Evolutionary conservation across 192 early-diverging fungal species (phyloP), one percentile per base, ranked within the genome.

Genomic region (Entomortierella lignicola): DNA sequence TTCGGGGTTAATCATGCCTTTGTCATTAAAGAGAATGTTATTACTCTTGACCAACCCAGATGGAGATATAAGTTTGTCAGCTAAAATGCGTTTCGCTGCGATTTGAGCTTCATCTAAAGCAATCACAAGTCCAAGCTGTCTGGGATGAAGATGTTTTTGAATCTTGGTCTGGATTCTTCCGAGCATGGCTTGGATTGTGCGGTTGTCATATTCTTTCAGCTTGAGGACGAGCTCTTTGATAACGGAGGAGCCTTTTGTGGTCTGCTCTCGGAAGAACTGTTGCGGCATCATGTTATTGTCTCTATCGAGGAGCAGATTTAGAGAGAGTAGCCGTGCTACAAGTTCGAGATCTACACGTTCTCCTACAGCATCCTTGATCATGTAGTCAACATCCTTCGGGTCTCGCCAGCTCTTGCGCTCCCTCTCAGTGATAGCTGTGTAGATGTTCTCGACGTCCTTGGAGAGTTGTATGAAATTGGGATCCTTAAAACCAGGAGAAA

Each of bases 231-330:
- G 43, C 1, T 21, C 37, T 8, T 53, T 12, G 27, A 80, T 80
- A 0, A 67, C 63, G 23, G 7, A 2, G 39, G 67, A 37, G 59
- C 75, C 75, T 55, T 12, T 55, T 34, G 53, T 47, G 4, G 59
- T 59, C 60, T 69, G 53, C 53, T 77, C 74, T 27, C 60, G 66
- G 29, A 77, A 77, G 53, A 77, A 69, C 59, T 62, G 57, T n/a
- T n/a, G n/a, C n/a, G n/a, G n/a, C n/a, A n/a, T n/a, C n/a, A n/a
- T n/a, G n/a, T n/a, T n/a, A n/a, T n/a, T n/a, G n/a, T n/a, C n/a
- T n/a, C n/a, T n/a, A n/a, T n/a, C n/a, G n/a, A n/a, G n/a, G n/a
- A n/a, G n/a, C n/a, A n/a, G n/a, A n/a, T n/a, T n/a, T n/a, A 37
- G 34, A 37, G 10, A 37, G 4, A 37, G 34, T 10, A 37, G 34